These are phyloP conservation scores for Oemleria cerasiformis DNA, from an alignment of 306 rosid genomes.

Conservation along the genomic window DNA sequence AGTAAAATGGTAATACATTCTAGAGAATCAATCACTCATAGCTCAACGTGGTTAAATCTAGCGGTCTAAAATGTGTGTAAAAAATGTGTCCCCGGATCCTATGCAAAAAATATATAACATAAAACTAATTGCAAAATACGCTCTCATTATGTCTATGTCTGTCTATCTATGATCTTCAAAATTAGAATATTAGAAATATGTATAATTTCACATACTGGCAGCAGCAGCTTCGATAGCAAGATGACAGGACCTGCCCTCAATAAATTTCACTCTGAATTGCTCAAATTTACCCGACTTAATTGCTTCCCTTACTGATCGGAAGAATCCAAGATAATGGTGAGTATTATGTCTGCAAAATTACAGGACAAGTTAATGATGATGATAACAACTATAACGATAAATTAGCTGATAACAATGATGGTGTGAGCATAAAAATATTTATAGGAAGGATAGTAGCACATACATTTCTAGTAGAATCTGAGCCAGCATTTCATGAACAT, in stretches of 20 bases:
- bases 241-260: slow-evolving; percentile 47
- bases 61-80: no score
- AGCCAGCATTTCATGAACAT: slow-evolving; percentile 95
- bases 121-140: background rate
- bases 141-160: background rate
- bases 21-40: no score
- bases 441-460: background rate
- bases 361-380: slow-evolving; percentile 8
- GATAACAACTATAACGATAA: background rate
- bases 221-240: slow-evolving; percentile 33
- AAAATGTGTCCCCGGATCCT: no score
- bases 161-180: background rate
- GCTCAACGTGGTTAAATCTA: no score
- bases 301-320: slow-evolving; percentile 66
- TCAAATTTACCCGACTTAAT: slow-evolving; percentile 71
- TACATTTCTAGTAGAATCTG: slow-evolving; percentile 85
- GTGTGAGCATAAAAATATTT: background rate
- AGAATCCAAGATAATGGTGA: slow-evolving; percentile 78
- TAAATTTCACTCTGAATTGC: slow-evolving; percentile 51
- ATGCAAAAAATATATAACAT: no score
- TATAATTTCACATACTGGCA: slow-evolving; percentile 30
- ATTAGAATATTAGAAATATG: background rate
- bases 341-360: slow-evolving; percentile 81
- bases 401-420: background rate
- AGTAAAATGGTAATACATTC: no score